These are phyloP conservation scores for Chytriomyces sp. DNA, from an alignment of 192 early-diverging fungal species.

Conservation along the genomic window DNA sequence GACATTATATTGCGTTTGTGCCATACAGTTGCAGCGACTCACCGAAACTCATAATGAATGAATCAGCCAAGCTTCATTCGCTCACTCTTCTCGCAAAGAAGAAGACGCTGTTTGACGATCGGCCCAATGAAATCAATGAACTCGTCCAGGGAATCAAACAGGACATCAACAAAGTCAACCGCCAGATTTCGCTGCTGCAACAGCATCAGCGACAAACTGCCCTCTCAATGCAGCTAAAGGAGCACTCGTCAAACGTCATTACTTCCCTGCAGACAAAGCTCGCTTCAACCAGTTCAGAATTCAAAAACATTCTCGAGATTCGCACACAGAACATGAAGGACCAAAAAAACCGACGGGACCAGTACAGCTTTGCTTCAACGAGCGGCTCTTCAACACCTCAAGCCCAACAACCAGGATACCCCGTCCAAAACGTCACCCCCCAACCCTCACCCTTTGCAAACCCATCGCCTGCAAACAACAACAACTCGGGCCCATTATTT, in stretches of 20 bases:
- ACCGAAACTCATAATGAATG: neutral
- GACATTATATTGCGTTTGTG: neutral
- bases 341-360: slow-evolving; percentile 84
- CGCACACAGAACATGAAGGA: slow-evolving; percentile 95
- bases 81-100: slow-evolving; percentile 91
- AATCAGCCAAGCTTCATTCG: slow-evolving; percentile 74
- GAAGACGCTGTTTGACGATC: slow-evolving; percentile 97
- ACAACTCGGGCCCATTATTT: neutral
- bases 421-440: too few species aligned
- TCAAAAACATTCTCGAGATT: slow-evolving; percentile 96
- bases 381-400: slow-evolving; percentile 5
- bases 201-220: slow-evolving; percentile 41
- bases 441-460: neutral
- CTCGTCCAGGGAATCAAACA: slow-evolving; percentile 94
- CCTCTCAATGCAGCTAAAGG: slow-evolving; percentile 66
- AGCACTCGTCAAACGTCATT: slow-evolving; percentile 94
- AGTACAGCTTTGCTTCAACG: slow-evolving; percentile 69
- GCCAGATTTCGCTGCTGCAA: slow-evolving; percentile 90
- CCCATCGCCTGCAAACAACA: neutral
- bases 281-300: slow-evolving; percentile 84
- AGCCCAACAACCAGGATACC: slow-evolving; percentile 20
- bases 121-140: slow-evolving; percentile 93
- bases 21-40: neutral
- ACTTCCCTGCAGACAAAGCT: slow-evolving; percentile 89
- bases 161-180: slow-evolving; percentile 92